These are phyloP conservation scores for Saccharomyces pastorianus DNA, from an alignment of 1,139 yeast species.

Conservation along the genomic window DNA sequence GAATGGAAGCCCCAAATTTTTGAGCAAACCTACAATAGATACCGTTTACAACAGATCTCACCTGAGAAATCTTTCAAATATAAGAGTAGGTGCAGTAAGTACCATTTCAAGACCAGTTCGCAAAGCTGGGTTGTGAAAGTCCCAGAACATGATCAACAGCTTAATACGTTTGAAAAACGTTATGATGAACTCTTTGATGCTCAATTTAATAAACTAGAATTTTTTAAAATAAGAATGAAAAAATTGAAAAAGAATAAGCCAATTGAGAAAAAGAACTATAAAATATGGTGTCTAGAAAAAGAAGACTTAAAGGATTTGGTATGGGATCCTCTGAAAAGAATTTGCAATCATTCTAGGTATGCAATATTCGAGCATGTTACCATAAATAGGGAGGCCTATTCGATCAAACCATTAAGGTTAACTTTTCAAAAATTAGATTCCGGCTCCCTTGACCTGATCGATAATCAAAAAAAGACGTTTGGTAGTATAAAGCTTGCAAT, in stretches of 20 bases:
- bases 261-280: neutral
- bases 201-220: slow-evolving; percentile 15
- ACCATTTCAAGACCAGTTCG: neutral
- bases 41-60: neutral
- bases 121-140: neutral
- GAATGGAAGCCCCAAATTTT: neutral
- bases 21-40: neutral
- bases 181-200: slow-evolving; percentile 9
- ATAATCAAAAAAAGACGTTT: slow-evolving; percentile 8
- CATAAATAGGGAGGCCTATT: neutral
- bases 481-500: slow-evolving; percentile 5
- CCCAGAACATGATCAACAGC: neutral
- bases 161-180: neutral
- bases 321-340: slow-evolving; percentile 19
- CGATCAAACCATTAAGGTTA: neutral
- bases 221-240: slow-evolving; percentile 10
- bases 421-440: slow-evolving; percentile 4
- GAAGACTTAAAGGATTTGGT: slow-evolving; percentile 9
- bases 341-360: neutral
- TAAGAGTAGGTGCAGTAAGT: neutral
- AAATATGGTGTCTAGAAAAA: slow-evolving; percentile 15
- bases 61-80: neutral
- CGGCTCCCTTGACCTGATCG: slow-evolving; percentile 11
- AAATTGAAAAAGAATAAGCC: neutral
- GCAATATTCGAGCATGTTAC: neutral